Conservation (phyloP, 495 filamentous ascomycete genomes). For the Annulohypoxylon moriforme region DNA sequence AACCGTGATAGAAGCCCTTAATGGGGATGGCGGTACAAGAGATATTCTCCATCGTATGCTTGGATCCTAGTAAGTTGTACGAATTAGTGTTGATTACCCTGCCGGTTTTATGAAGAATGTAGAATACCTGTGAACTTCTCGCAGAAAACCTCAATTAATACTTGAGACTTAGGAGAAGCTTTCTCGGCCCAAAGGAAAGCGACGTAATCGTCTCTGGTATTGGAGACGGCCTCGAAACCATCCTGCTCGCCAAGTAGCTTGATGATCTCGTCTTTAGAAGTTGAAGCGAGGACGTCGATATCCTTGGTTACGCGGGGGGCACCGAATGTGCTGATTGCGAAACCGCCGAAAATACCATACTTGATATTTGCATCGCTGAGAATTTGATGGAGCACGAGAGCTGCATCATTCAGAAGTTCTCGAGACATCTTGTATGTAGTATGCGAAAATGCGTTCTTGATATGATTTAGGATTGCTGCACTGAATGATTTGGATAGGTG, state of each 20-base stretch:
- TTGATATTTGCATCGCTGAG: slow-evolving; percentile 19
- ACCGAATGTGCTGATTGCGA: slow-evolving; percentile 21
- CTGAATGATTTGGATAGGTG: neutral
- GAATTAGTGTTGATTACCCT: neutral
- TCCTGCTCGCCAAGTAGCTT: slow-evolving; percentile 4
- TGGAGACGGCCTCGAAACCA: neutral
- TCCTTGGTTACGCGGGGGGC: slow-evolving; percentile 34
- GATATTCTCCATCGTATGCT: neutral
- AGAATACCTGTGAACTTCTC: slow-evolving; percentile 9
- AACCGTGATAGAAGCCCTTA: slow-evolving; percentile 26
- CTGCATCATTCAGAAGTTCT: slow-evolving; percentile 34
- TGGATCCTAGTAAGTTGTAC: neutral
- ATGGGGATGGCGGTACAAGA: neutral
- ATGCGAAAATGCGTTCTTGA: neutral
- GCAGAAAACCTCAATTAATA: slow-evolving; percentile 12
- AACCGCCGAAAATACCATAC: slow-evolving; percentile 38
- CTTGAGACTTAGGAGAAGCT: neutral
- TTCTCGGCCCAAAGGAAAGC: slow-evolving; percentile 6
- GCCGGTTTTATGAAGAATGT: no score
- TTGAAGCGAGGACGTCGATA: slow-evolving; percentile 33
- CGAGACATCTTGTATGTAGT: slow-evolving; percentile 15
- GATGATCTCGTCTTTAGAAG: slow-evolving; percentile 22
- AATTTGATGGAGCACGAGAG: slow-evolving; percentile 27
- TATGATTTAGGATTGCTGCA: neutral
- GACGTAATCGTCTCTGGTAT: slow-evolving; percentile 3